Base-by-base conservation (phyloP, 202 grass and related monocot species). In the Schoenoplectus triqueter region DNA sequence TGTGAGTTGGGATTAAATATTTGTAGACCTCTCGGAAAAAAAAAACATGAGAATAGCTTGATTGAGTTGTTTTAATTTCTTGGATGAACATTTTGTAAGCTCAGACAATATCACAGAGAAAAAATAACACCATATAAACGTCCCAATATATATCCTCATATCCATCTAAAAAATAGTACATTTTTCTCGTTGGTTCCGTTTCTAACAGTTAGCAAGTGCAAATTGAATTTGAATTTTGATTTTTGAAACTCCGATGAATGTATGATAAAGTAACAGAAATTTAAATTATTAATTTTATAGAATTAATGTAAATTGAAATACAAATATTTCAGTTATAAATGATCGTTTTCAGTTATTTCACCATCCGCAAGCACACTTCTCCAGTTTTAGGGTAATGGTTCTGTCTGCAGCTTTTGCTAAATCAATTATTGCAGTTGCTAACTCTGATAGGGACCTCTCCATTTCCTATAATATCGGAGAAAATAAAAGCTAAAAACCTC, bases 401-500 rank as follows among this genome's bases (percentile, higher is more conserved):
- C 4, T 41, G 40, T 67, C 9, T 67, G 64, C 22, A 1, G 4
- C 3, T 68, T 44, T 10, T 42, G 31, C 10, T 68, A 15, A 5
- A 69, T 71, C 0, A 14, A 71, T 7, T 66, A 21, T 69, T 0
- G 44, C 10, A 46, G 66, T 5, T 15, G 15, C 5, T 4, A 69
- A 69, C 31, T 68, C 11, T 15, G 7, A 10, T 67, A 48, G n/a
- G 80, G 80, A 55, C 59, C 18, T 50, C 80, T 83, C 62, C 59
- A 42, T 81, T 81, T 6, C 42, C 17, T 19, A 2, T 1, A 50
- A 20, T 1, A 55, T 22, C 3, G 47, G 22, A 49, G 50, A 39
- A 67, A 83, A 81, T 51, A 57, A 20, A 31, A 65, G 5, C 46
- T 20, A 83, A 66, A 67, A 83, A 69, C 42, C 80, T 52, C 62